Evolutionary conservation across 495 filamentous ascomycete species (phyloP), one percentile per base, ranked within the genome.

Genomic region (Talaromyces adpressus): DNA sequence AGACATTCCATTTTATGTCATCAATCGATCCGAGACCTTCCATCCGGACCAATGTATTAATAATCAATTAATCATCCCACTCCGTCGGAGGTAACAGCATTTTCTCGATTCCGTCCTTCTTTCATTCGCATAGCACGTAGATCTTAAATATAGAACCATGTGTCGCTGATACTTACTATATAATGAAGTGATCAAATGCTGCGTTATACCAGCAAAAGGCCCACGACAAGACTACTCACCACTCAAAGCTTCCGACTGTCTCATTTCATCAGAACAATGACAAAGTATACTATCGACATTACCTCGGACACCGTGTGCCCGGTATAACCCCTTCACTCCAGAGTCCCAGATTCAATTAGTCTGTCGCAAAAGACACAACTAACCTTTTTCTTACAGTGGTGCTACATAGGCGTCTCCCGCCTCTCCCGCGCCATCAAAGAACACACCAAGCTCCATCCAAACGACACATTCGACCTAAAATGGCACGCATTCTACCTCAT

Each of bases 401-500:
- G 92, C 80, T 95, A 91, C 71, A 77, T 96, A n/a, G 91, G 91
- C 68, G 89, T 89, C 68, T 85, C 83, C 62, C 86, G 89, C 45
- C 84, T 96, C 9, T 82, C 87, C 41, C 77, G 77, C 49, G 91
- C 87, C 29, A 93, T 95, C 65, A 65, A 72, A 3, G 68, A 78
- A n/a, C 90, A 90, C 78, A 83, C 85, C 65, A 70, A 76, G 57
- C 70, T 71, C 25, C 72, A 89, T 58, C 84, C 89, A 1, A 68
- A 73, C 36, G 89, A 93, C 73, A 89, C 81, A 54, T 93, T 94
- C 77, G 79, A 74, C 18, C 81, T 89, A 1, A 82, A 77, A 61
- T 96, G 89, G 89, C 80, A 82, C 58, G 87, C 92, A 0, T 97
- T 87, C 80, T 92, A 93, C 69, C 84, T 97, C 23, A 88, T 91